These are phyloP conservation scores for Entomortierella chlamydospora DNA, from an alignment of 192 early-diverging fungal genomes.

Conservation along the genomic window DNA sequence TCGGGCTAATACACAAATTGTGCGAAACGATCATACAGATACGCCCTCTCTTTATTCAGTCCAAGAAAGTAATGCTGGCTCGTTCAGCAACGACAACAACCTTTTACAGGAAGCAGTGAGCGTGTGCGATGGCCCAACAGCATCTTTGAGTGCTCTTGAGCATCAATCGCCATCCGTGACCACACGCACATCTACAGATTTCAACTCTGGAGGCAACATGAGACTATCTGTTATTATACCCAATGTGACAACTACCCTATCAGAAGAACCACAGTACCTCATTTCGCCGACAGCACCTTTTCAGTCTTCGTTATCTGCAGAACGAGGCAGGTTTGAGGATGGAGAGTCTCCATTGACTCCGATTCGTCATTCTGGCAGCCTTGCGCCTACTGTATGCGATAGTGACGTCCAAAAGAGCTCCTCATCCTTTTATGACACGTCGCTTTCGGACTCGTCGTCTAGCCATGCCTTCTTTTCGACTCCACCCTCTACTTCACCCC, in stretches of 20 bases:
- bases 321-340: neutral
- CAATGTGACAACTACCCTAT: conserved; percentile 9
- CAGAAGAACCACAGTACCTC: neutral
- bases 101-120: too few species aligned
- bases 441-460: conserved; percentile 3
- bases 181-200: neutral
- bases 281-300: neutral
- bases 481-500: neutral
- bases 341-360: conserved; percentile 6
- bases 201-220: neutral
- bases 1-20: too few species aligned
- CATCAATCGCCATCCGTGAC: too few species aligned
- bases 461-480: conserved; percentile 13
- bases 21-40: too few species aligned
- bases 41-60: too few species aligned
- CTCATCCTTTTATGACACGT: neutral
- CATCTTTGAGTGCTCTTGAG: too few species aligned
- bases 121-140: too few species aligned
- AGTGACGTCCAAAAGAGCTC: neutral
- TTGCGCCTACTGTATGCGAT: neutral
- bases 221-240: conserved; percentile 26
- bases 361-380: neutral
- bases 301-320: neutral
- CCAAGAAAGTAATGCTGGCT: too few species aligned
- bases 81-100: too few species aligned